A percentile compares a stretch with the other conserved stretches of the same genome.
Conservation (phyloP, 2,329 filamentous ascomycete genomes). For the Rhynchosporium secalis region DNA sequence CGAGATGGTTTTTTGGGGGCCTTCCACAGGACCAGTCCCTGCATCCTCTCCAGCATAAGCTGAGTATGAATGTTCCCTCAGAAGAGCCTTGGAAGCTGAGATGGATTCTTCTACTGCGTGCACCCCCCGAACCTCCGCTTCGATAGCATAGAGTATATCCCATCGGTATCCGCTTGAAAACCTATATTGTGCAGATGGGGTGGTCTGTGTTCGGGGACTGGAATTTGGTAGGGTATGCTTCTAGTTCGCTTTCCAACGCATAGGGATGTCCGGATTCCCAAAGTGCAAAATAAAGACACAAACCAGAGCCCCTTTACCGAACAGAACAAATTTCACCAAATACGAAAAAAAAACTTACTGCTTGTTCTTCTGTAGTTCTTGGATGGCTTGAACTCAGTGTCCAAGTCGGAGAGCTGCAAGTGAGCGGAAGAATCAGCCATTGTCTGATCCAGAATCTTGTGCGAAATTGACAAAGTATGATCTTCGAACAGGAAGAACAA, state of each 20-base stretch:
- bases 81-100: too few species aligned
- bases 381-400: slow-evolving; percentile 82
- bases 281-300: background rate
- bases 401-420: slow-evolving; percentile 47
- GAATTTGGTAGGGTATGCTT: background rate
- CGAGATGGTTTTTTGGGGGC: too few species aligned
- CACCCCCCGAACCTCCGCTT: too few species aligned
- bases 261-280: background rate
- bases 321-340: slow-evolving; percentile 53
- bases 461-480: background rate
- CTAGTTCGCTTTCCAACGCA: background rate
- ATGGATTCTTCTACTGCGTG: too few species aligned
- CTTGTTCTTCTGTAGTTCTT: slow-evolving; percentile 94
- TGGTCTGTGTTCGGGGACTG: background rate
- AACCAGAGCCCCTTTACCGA: background rate
- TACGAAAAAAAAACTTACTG: slow-evolving; percentile 63
- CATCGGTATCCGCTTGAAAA: background rate
- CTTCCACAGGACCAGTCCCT: too few species aligned
- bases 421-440: background rate
- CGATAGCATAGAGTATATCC: background rate
- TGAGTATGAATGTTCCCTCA: too few species aligned
- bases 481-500: background rate
- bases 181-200: background rate
- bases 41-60: too few species aligned
- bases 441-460: background rate